A percentile compares a stretch with the other conserved stretches of the same genome.
Conservation (phyloP, 2,329 filamentous ascomycete genomes). For the Paecilomyces fulvus region DNA sequence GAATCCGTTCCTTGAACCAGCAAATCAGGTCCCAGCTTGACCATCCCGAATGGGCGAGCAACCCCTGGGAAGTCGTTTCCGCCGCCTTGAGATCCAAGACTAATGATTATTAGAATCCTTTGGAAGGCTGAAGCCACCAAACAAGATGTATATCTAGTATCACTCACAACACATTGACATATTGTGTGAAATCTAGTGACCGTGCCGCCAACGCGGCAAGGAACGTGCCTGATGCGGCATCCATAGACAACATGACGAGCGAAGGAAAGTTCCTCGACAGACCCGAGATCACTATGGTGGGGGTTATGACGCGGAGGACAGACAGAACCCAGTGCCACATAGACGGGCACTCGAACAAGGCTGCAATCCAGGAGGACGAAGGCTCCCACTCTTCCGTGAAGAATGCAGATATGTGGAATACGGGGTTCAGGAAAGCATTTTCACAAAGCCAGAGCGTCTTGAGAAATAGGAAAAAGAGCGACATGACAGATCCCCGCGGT, state of each 20-base stretch:
- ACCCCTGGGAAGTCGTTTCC: constrained; percentile 38
- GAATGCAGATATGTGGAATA: background rate
- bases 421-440: background rate
- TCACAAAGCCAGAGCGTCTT: background rate
- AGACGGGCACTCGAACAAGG: background rate
- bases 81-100: constrained; percentile 23
- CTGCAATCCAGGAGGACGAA: background rate
- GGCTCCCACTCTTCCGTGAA: background rate
- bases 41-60: constrained; percentile 34
- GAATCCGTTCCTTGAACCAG: constrained; percentile 24
- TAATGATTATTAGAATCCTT: constrained; percentile 2
- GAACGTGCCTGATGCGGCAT: background rate
- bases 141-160: background rate
- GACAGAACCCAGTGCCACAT: background rate
- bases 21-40: constrained; percentile 38
- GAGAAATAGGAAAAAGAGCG: background rate
- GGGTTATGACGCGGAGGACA: background rate
- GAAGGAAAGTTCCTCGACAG: background rate
- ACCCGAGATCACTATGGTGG: background rate
- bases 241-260: background rate
- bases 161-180: background rate
- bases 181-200: background rate
- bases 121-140: background rate
- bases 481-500: background rate
- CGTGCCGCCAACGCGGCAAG: background rate